Evolutionary conservation across 164 flowering plant species (phyloP).

Genomic region (Nymphaea colorata): DNA sequence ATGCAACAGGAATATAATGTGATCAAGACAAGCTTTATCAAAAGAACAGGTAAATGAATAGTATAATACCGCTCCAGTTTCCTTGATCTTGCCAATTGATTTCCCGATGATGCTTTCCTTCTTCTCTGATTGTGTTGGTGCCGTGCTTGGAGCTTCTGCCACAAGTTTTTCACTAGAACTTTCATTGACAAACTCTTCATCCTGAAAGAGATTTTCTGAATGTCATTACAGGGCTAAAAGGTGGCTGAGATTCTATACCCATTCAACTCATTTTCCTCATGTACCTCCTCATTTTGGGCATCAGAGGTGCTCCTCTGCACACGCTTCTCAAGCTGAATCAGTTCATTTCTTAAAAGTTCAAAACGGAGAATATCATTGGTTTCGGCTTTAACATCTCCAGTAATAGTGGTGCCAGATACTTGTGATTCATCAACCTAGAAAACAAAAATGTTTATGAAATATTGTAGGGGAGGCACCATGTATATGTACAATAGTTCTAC

Average conservation of each 20-base stretch:
- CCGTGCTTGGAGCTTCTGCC: constrained; percentile 11
- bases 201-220: constrained; percentile 17
- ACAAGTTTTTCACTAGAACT: constrained; percentile 10
- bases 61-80: constrained; percentile 57
- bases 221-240: not conserved
- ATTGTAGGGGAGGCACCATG: too few relatives aligned
- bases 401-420: constrained; percentile 12
- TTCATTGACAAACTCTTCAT: constrained; percentile 19
- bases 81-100: constrained; percentile 73
- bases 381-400: constrained; percentile 24
- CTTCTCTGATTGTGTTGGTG: constrained; percentile 39
- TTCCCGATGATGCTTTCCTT: constrained; percentile 52
- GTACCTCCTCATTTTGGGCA: constrained; percentile 57
- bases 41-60: too few relatives aligned
- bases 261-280: not conserved
- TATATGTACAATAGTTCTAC: too few relatives aligned
- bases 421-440: constrained; percentile 36
- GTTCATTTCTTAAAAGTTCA: constrained; percentile 67
- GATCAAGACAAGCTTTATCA: too few relatives aligned
- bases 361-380: constrained; percentile 65
- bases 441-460: not conserved
- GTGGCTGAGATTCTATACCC: not conserved
- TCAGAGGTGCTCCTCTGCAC: constrained; percentile 67
- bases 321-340: constrained; percentile 82
- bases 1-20: too few relatives aligned